Base-by-base conservation (phyloP, 306 rosid genomes). In the Medicago ruthenica region DNA sequence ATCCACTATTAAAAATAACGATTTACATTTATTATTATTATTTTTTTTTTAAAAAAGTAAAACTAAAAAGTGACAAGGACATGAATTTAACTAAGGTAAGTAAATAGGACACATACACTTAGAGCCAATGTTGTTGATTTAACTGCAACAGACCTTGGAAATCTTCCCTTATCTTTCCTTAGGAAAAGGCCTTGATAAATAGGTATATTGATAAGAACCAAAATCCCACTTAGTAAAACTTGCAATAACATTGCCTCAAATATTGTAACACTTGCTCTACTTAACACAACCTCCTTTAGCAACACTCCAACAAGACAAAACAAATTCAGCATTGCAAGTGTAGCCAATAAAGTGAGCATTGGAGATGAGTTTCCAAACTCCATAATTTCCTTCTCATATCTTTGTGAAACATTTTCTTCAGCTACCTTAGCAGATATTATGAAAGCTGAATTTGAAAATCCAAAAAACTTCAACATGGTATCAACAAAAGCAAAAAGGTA, bases 331-430 rank as follows among this genome's bases (percentile, higher is more conserved):
- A 88, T 40, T 20, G 93, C 89, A 34, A 84, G 74, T 67, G 90
- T 86, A 70, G 96, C 63, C 11, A 92, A 24, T 7, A 87, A 1
- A 16, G 86, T 81, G 71, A 89, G 70, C 86, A 85, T 82, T 17
- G 90, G 91, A 1, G 97, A 82, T 8, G 93, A 79, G 62, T 53
- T 31, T 77, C 93, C 97, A 61, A 89, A 89, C 69, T 92, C 93
- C 86, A 88, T 88, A 0, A 86, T 67, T 39, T 89, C 91, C 37
- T 88, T 81, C 74, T 88, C 77, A 27, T 71, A 88, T 45, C 91
- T 15, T 60, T 82, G 70, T 4, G 86, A 85, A 67, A 62, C 91
- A 4, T 92, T 84, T 79, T 88, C 85, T 15, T 88, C 90, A 0
- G 80, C 75, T 9, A 85, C 90, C 83, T 92, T 92, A 5, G 89